These are phyloP conservation scores for Phytopythium kandeliae DNA, from an alignment of 352 stramenopile genomes.

Conservation along the genomic window DNA sequence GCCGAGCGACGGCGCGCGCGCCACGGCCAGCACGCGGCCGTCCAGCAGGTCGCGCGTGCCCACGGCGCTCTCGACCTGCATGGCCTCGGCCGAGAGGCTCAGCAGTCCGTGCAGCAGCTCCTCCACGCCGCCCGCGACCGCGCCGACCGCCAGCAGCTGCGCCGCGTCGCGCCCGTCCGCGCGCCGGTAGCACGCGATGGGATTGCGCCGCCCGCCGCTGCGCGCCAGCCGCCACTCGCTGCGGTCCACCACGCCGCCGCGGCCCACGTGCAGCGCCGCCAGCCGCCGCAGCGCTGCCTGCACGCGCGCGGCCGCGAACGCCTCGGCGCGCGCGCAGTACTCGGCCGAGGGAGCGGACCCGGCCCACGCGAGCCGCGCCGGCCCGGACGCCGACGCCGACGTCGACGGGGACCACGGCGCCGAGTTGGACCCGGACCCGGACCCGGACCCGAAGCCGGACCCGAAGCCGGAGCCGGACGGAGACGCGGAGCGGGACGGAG, in stretches of 20 bases:
- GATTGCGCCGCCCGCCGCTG: conserved; percentile 26
- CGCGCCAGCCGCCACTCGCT: conserved; percentile 39
- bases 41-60: conserved; percentile 43
- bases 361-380: no score
- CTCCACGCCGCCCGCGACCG: conserved; percentile 27
- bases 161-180: not conserved
- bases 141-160: conserved; percentile 36
- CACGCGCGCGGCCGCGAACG: conserved; percentile 28
- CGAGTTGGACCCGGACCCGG: no score
- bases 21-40: conserved; percentile 44
- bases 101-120: conserved; percentile 49
- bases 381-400: no score
- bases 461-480: no score
- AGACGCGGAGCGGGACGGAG: not conserved
- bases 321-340: conserved; percentile 21
- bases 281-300: conserved; percentile 29
- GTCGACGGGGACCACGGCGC: no score
- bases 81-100: conserved; percentile 51
- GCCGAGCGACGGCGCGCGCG: conserved; percentile 27
- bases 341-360: no score
- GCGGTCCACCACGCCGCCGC: conserved; percentile 21
- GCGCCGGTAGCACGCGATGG: conserved; percentile 32
- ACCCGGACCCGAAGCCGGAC: no score
- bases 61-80: conserved; percentile 49
- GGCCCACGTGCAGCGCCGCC: conserved; percentile 30